A percentile compares a stretch with the other conserved stretches of the same genome.
phyloP scores from a whole-genome alignment of 2,329 filamentous ascomycete genomes.

The Aspergillus transmontanensis region DNA sequence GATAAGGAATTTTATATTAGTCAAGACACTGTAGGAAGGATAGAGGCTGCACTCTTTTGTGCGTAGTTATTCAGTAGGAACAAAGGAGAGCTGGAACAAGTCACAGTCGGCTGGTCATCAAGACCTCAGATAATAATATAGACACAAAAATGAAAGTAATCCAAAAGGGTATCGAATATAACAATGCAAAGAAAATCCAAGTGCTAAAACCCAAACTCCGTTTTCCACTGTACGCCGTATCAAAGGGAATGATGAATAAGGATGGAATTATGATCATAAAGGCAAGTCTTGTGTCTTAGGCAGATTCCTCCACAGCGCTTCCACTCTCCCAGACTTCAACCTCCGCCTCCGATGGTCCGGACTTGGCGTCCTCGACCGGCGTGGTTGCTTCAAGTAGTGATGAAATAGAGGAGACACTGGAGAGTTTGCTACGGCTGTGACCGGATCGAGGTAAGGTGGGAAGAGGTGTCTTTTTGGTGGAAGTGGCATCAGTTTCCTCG shows the following conservation, averaged over 20 bases:
- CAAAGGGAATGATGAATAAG: neutral
- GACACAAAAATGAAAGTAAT: conserved; percentile 1
- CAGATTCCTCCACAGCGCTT: conserved; percentile 60
- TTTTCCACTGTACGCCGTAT: neutral
- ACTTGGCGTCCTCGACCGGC: conserved; percentile 50
- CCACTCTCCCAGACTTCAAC: conserved; percentile 72
- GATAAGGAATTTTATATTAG: neutral
- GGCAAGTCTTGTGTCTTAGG: neutral
- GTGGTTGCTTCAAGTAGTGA: conserved; percentile 26
- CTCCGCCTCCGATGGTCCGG: conserved; percentile 54
- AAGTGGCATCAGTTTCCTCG: conserved; percentile 39
- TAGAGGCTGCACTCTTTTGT: neutral
- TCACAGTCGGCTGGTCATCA: neutral
- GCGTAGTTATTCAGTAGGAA: neutral
- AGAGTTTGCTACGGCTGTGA: conserved; percentile 22
- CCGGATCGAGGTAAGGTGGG: conserved; percentile 12
- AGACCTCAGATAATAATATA: neutral
- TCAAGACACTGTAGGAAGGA: neutral
- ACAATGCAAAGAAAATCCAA: neutral
- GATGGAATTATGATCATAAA: neutral
- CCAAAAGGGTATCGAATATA: conserved; percentile 4
- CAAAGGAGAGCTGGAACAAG: neutral
- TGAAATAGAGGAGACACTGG: conserved; percentile 30
- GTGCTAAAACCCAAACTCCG: neutral
- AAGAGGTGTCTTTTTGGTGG: conserved; percentile 20